A percentile compares a stretch with the other conserved stretches of the same genome.
Conservation (phyloP, 2,329 filamentous ascomycete genomes). For the Aspergillaceae sp. region DNA sequence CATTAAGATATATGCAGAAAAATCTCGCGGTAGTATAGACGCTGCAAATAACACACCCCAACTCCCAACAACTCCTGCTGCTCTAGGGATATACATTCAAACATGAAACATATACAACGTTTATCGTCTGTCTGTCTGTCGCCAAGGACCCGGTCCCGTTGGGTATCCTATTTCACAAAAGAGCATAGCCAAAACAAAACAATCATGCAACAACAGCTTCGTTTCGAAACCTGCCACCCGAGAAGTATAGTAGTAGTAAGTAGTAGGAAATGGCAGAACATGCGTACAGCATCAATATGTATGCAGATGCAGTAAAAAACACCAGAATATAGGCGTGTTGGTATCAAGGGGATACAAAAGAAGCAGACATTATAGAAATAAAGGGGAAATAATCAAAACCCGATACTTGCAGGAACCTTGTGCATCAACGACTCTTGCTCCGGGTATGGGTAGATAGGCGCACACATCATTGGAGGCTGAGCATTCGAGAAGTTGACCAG, state of each 20-base stretch:
- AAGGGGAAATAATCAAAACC: conserved; percentile 12
- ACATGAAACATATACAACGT: neutral
- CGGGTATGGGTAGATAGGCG: conserved; percentile 20
- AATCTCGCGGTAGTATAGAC: neutral
- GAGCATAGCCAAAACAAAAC: neutral
- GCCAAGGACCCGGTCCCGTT: neutral
- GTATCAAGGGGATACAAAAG: conserved; percentile 1
- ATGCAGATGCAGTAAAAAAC: conserved; percentile 1
- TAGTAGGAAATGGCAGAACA: too few species aligned
- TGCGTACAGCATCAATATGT: neutral
- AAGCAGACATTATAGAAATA: conserved; percentile 5
- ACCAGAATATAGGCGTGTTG: too few species aligned
- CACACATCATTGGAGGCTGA: conserved; percentile 21
- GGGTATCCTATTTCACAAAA: neutral
- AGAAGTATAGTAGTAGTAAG: too few species aligned
- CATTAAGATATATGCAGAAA: neutral
- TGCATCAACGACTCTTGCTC: conserved; percentile 14
- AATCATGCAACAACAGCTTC: neutral
- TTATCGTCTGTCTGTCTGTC: neutral
- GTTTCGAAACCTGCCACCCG: neutral
- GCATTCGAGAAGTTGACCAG: conserved; percentile 14
- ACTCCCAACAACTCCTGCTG: neutral
- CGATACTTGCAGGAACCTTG: conserved; percentile 14
- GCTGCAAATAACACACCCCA: neutral
- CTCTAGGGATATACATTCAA: neutral